Conservation (phyloP, 1,284 basidiomycete genomes). For the Takashimella koratensis region DNA sequence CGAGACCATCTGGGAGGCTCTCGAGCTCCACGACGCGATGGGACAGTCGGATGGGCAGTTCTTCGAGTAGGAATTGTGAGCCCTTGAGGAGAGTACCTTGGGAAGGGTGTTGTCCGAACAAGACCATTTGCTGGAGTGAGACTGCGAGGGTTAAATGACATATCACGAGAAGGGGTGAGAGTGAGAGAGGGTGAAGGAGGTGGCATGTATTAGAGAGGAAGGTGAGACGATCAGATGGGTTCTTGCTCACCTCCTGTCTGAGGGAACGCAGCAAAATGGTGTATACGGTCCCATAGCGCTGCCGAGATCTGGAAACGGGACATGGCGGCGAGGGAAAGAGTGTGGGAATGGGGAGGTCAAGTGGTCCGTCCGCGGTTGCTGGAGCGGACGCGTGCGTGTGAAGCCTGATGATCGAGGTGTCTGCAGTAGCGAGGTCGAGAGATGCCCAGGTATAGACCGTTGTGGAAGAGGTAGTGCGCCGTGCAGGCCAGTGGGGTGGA, state of each 20-base stretch:
- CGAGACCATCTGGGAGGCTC: constrained; percentile 85
- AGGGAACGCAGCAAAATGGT: constrained; percentile 90
- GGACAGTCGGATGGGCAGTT: constrained; percentile 84
- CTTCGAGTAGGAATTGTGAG: constrained; percentile 73
- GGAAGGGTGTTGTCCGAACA: constrained; percentile 79
- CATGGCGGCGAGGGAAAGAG: constrained; percentile 39
- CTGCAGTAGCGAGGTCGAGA: too few species aligned
- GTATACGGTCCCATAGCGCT: constrained; percentile 86
- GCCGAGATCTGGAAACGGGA: constrained; percentile 60
- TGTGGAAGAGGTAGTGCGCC: too few species aligned
- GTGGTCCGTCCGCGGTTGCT: too few species aligned
- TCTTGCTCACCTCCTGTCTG: constrained; percentile 72
- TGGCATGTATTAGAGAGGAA: neutral
- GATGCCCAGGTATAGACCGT: too few species aligned
- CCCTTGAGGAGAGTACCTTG: constrained; percentile 84
- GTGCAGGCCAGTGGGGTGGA: too few species aligned
- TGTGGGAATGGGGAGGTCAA: neutral
- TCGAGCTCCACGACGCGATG: constrained; percentile 97
- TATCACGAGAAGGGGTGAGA: neutral
- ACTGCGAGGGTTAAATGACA: constrained; percentile 53
- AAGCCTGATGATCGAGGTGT: too few species aligned
- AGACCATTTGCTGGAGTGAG: constrained; percentile 87
- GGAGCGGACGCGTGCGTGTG: too few species aligned
- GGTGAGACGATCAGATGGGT: neutral
- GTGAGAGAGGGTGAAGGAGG: neutral